Evolutionary conservation across 352 stramenopile species (phyloP).

Genomic region (Phytopythium kandeliae): DNA sequence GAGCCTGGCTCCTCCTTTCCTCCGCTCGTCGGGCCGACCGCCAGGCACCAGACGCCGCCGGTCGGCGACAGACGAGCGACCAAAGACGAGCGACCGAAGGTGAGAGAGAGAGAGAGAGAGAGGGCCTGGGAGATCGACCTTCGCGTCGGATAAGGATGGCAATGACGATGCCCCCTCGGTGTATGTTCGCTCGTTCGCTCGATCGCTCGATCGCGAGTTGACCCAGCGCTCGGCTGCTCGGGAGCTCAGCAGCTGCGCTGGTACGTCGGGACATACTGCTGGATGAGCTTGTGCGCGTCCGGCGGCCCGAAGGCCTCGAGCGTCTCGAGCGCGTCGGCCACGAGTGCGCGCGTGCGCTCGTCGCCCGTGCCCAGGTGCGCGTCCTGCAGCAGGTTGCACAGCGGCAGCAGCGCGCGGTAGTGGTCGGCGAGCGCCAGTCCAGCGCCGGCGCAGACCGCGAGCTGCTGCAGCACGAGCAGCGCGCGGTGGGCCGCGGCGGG

Average conservation of each 20-base stretch:
- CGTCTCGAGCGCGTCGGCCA: constrained; percentile 63
- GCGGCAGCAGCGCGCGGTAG: constrained; percentile 66
- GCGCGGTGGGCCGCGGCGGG: constrained; percentile 62
- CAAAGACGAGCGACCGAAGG: no score
- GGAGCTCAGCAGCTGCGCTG: constrained; percentile 30
- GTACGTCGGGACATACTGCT: constrained; percentile 74
- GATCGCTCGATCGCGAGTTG: no score
- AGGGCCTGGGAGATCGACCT: no score
- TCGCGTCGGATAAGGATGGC: no score
- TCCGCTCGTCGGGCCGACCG: no score
- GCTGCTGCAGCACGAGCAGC: constrained; percentile 65
- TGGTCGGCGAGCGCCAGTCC: constrained; percentile 56
- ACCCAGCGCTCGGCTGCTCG: constrained; percentile 2
- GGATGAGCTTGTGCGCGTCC: constrained; percentile 61
- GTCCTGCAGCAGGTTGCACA: constrained; percentile 82
- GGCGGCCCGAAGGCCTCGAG: constrained; percentile 67
- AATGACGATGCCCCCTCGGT: no score
- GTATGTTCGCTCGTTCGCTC: no score
- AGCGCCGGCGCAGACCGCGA: constrained; percentile 65
- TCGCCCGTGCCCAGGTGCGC: constrained; percentile 69
- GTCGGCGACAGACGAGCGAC: no score
- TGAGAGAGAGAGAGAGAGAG: constrained; percentile 12
- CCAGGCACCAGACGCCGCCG: no score
- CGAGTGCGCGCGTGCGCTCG: constrained; percentile 43
- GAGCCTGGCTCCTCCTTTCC: no score